Evolutionary conservation across 306 rosid species (phyloP).

Genomic region (Bauhinia variegata): DNA sequence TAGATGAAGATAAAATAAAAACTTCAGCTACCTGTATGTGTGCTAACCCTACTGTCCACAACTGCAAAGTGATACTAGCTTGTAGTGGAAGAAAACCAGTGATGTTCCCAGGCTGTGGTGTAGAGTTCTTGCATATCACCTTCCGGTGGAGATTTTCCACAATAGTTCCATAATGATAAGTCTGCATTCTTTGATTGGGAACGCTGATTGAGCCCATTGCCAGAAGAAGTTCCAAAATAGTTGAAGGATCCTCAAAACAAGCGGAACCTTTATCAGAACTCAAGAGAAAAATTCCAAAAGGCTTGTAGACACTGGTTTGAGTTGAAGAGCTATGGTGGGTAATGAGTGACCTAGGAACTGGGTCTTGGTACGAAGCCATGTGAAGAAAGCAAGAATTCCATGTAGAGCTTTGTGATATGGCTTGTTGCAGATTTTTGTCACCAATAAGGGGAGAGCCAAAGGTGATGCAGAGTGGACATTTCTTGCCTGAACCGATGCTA

Average conservation of each 20-base stretch:
- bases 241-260: constrained; percentile 52
- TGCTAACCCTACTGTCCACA: constrained; percentile 45
- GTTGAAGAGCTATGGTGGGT: no score
- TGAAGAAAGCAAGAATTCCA: constrained; percentile 79
- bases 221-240: constrained; percentile 37
- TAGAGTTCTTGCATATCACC: constrained; percentile 29
- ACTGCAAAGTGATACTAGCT: constrained; percentile 46
- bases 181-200: constrained; percentile 17
- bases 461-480: constrained; percentile 70
- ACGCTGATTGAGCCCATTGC: constrained; percentile 1
- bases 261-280: constrained; percentile 48
- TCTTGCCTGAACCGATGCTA: constrained; percentile 32
- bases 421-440: constrained; percentile 42
- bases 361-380: constrained; percentile 51
- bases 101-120: not conserved
- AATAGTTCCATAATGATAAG: constrained; percentile 40
- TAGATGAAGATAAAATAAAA: not conserved
- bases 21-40: constrained; percentile 43
- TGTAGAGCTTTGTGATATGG: constrained; percentile 45
- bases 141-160: constrained; percentile 34
- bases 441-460: constrained; percentile 75
- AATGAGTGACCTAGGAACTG: constrained; percentile 39
- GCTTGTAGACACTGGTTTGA: constrained; percentile 22
- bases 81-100: constrained; percentile 24
- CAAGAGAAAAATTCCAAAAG: constrained; percentile 72